These are phyloP conservation scores for Brassica rapa DNA, from an alignment of 345 rosid genomes.

Conservation along the genomic window DNA sequence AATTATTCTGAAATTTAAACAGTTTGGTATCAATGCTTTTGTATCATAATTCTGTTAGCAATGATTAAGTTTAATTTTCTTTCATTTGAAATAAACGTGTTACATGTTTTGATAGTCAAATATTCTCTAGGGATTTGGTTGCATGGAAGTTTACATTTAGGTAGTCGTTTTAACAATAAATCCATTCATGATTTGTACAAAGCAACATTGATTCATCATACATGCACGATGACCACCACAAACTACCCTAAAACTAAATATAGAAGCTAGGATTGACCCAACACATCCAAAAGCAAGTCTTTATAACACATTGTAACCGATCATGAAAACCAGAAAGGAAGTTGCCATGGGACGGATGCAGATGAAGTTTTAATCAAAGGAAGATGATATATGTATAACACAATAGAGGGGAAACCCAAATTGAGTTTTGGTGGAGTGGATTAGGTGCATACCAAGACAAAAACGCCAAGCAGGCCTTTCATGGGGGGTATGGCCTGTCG, in stretches of 20 bases:
- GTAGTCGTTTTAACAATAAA: background rate
- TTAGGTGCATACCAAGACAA: slow-evolving; percentile 25
- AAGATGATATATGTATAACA: background rate
- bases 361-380: background rate
- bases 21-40: too few species aligned
- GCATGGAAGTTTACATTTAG: background rate
- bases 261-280: background rate
- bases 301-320: too few species aligned
- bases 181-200: background rate
- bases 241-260: background rate
- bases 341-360: background rate
- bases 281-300: too few species aligned
- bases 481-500: slow-evolving; percentile 34
- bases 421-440: background rate
- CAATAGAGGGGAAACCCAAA: background rate
- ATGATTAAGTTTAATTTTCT: too few species aligned
- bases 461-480: slow-evolving; percentile 26
- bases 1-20: too few species aligned
- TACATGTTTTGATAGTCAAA: too few species aligned
- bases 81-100: too few species aligned
- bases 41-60: too few species aligned
- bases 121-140: background rate
- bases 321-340: too few species aligned
- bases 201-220: too few species aligned
- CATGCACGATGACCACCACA: background rate